A percentile compares a stretch with the other conserved stretches of the same genome.
phyloP scores from a whole-genome alignment of 345 rosid species.

The Mangifera indica region DNA sequence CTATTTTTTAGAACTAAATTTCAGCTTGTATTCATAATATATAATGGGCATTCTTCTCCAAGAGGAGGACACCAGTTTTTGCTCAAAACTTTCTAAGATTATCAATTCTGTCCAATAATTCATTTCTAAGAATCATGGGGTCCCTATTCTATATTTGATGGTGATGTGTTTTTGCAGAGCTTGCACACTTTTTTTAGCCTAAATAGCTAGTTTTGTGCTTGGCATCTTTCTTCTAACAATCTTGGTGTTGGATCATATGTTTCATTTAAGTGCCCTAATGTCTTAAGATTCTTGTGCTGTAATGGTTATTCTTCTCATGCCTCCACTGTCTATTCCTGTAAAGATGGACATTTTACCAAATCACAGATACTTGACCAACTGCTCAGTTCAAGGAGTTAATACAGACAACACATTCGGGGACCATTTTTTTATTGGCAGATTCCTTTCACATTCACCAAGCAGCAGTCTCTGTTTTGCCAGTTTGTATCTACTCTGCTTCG shows the following conservation, averaged over 20 bases:
- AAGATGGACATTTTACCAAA: conserved; percentile 51
- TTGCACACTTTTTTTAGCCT: conserved; percentile 54
- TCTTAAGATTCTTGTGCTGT: conserved; percentile 33
- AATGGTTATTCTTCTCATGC: conserved; percentile 61
- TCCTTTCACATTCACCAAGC: no score
- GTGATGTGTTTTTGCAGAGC: conserved; percentile 58
- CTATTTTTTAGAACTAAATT: no score
- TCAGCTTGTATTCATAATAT: no score
- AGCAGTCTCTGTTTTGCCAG: no score
- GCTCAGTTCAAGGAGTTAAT: conserved; percentile 12
- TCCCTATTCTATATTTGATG: conserved; percentile 53
- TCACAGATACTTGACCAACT: conserved; percentile 22
- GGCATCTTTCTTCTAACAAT: conserved; percentile 52
- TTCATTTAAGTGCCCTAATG: conserved; percentile 35
- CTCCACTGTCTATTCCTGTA: conserved; percentile 61
- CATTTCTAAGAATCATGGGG: no score
- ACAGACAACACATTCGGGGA: no score
- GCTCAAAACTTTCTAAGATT: no score
- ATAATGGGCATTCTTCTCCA: no score
- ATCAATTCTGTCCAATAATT: no score
- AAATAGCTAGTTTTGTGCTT: conserved; percentile 41
- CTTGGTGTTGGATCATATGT: conserved; percentile 40
- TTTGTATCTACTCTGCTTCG: no score
- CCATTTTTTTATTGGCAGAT: no score
- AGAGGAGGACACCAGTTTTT: no score